Conservation (phyloP, 2,329 filamentous ascomycete species). For the Fusarium sp. region DNA sequence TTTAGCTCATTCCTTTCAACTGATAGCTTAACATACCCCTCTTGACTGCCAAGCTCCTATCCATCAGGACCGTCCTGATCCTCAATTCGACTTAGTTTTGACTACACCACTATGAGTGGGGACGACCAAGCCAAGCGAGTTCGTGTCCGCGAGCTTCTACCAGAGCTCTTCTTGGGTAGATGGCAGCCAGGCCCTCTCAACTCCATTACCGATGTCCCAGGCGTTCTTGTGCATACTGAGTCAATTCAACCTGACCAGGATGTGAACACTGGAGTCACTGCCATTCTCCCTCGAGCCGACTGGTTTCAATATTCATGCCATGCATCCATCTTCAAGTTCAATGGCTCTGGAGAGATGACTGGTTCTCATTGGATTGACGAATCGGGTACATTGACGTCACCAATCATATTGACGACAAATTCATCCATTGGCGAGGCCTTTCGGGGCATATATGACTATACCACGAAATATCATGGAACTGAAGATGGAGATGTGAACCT, state of each 20-base stretch:
- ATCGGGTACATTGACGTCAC: constrained; percentile 67
- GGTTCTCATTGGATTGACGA: constrained; percentile 71
- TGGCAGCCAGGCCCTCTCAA: constrained; percentile 59
- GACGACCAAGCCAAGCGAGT: background rate
- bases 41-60: background rate
- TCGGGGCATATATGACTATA: constrained; percentile 68
- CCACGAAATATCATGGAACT: constrained; percentile 57
- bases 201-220: constrained; percentile 62
- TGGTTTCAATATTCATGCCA: constrained; percentile 60
- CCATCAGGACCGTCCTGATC: background rate
- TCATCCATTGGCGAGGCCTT: constrained; percentile 68
- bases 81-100: background rate
- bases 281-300: constrained; percentile 57
- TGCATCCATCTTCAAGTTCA: constrained; percentile 69
- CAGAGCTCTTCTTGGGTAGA: constrained; percentile 56
- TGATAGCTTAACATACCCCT: too few species aligned
- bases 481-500: constrained; percentile 59
- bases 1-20: too few species aligned
- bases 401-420: constrained; percentile 69
- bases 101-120: background rate
- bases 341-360: constrained; percentile 72
- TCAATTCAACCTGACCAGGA: constrained; percentile 52
- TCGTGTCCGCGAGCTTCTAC: constrained; percentile 57
- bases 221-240: constrained; percentile 59
- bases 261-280: constrained; percentile 63